Evolutionary conservation across 2,329 filamentous ascomycete genomes (phyloP).

Genomic region (Hypomyces perniciosus): DNA sequence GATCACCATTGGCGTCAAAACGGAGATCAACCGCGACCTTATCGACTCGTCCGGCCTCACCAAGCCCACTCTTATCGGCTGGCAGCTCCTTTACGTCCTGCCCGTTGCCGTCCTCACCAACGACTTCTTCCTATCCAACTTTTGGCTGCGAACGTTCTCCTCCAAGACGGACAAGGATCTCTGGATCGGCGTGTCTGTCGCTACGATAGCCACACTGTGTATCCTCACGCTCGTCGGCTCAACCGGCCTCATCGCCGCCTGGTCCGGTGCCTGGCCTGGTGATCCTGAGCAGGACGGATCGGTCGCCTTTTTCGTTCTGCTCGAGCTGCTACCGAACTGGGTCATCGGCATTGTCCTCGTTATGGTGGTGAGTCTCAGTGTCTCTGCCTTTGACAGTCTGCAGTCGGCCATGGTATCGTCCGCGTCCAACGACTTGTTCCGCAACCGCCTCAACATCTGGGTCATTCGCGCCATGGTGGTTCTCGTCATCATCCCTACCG

Average conservation of each 20-base stretch:
- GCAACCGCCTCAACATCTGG: conserved; percentile 73
- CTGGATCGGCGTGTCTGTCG: conserved; percentile 66
- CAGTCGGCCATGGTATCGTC: conserved; percentile 83
- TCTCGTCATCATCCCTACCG: conserved; percentile 65
- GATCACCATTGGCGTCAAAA: conserved; percentile 71
- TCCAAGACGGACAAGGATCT: conserved; percentile 16
- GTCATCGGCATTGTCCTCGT: conserved; percentile 77
- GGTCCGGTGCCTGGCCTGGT: conserved; percentile 67
- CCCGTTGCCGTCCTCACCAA: conserved; percentile 77
- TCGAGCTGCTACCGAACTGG: conserved; percentile 68
- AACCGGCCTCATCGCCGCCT: conserved; percentile 69
- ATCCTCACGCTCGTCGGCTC: conserved; percentile 68
- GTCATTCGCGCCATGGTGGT: conserved; percentile 65
- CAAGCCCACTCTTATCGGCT: conserved; percentile 66
- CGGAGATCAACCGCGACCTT: conserved; percentile 62
- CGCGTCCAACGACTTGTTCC: conserved; percentile 77
- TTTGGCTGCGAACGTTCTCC: conserved; percentile 9
- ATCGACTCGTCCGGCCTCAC: conserved; percentile 64
- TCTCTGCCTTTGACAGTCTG: conserved; percentile 72
- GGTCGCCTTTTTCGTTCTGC: conserved; percentile 68
- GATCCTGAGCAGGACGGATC: conserved; percentile 53
- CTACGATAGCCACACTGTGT: conserved; percentile 57
- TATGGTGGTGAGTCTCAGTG: conserved; percentile 72
- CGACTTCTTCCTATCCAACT: conserved; percentile 79
- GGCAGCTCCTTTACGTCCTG: conserved; percentile 81